phyloP scores from a whole-genome alignment of 179 eudicot genomes.

The Camellia oleifera region DNA sequence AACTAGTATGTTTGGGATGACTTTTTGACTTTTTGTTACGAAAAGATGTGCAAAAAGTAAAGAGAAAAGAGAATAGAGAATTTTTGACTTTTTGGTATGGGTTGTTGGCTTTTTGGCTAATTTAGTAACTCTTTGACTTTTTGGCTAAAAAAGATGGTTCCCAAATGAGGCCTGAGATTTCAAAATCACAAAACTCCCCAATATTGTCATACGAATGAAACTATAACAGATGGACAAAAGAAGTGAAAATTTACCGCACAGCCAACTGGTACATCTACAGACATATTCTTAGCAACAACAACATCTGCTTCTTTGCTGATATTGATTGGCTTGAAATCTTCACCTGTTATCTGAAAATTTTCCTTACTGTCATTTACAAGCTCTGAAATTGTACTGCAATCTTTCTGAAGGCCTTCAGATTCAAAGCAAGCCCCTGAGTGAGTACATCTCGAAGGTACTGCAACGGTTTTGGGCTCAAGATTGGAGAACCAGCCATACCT shows the following conservation, averaged over 20 bases:
- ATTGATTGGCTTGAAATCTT: slow-evolving; percentile 25
- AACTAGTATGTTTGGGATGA: no score
- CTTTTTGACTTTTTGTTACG: no score
- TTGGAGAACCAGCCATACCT: slow-evolving; percentile 86
- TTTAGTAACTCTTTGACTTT: no score
- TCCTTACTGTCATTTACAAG: slow-evolving; percentile 23
- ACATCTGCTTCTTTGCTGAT: slow-evolving; percentile 25
- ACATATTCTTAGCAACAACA: slow-evolving; percentile 23
- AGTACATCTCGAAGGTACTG: slow-evolving; percentile 20
- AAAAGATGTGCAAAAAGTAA: no score
- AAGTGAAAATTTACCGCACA: slow-evolving; percentile 37
- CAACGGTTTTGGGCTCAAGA: slow-evolving; percentile 24
- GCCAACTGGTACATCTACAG: slow-evolving; percentile 27
- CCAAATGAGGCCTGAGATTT: neutral
- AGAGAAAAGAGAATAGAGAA: no score
- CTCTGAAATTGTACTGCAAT: slow-evolving; percentile 22
- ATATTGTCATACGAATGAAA: neutral
- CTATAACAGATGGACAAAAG: neutral
- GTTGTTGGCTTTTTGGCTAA: no score
- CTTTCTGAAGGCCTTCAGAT: slow-evolving; percentile 22
- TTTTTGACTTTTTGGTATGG: no score
- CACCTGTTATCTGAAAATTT: slow-evolving; percentile 19
- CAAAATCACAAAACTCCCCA: slow-evolving; percentile 1
- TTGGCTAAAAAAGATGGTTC: no score
- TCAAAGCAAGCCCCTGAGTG: slow-evolving; percentile 15